Base-by-base conservation (phyloP, 2,329 filamentous ascomycete species). In the Cytospora mali region DNA sequence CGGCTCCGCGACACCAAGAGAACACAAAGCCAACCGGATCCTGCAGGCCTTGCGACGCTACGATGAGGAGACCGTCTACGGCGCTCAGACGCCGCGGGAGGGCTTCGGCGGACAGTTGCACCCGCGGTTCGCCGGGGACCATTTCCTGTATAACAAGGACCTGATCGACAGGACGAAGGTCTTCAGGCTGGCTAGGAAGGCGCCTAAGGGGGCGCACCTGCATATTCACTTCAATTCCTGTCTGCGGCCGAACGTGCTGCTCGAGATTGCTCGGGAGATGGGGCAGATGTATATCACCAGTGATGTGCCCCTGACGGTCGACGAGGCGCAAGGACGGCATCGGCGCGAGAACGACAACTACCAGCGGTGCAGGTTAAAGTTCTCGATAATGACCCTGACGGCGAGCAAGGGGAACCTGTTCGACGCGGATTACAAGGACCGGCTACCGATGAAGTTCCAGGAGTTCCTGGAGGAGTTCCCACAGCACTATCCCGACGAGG, bases 201-300 rank as follows among this genome's bases (percentile, higher is more conserved):
- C 90, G 78, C 90, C 90, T 49, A 93, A 93, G 73, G 90, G 89
- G 2, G 83, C 83, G 0, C 87, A 92, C 71, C 77, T 92, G 27
- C 90, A 93, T 72, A 83, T 92, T 27, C 90, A 93, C 73, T 92
- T 91, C 79, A 93, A 92, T 71, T 83, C 89, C n/a, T 90, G 89
- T 64, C 77, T 92, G 5, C 77, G 80, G 16, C 88, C 89, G 11
- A 72, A 78, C 2, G 80, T 86, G 6, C 77, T 92, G 23, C 77
- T 92, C 14, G 74, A 77, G 27, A 78, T 79, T 67, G 84, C 77
- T 67, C 83, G 78, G 77, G 78, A 66, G 6, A 85, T 88, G 79
- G 70, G 81, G 1, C 83, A 82, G 67, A 91, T 93, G 87, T 91
- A 86, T 70, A 87, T 92, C 68, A 85, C 83, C 62, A 90, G 87